Evolutionary conservation across 1,284 basidiomycete genomes (phyloP), one percentile per base, ranked within the genome.

Genomic region (Irpex sp.): DNA sequence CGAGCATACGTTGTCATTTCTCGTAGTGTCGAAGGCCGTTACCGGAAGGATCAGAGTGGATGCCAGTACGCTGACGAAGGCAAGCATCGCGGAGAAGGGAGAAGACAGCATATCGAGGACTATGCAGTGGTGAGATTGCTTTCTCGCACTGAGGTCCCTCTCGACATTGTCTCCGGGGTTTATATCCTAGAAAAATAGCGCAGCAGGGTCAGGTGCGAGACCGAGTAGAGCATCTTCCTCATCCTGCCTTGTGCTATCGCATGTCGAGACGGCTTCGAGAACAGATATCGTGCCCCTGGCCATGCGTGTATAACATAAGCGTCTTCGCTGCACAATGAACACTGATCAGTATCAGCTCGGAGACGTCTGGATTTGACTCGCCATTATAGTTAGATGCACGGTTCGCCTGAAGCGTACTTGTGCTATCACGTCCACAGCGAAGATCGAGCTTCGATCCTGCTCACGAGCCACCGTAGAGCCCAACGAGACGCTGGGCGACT

Each of bases 1-100:
- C 11, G 26, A n/a, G 47, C 71, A 39, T 62, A 74, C 72, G 47
- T 74, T 74, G 58, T 74, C 72, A 33, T 66, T 66, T n/a, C 68
- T 54, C 31, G 68, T 65, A 50, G 60, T 67, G 56, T 72, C 71
- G 58, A 70, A 74, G 19, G 67, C 70, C 8, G 59, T 26, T 17
- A 55, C 65, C 1, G 57, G 66, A 26, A 64, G 61, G 4, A 66
- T 57, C 3, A 61, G 57, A n/a, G 64, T 49, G 26, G 67, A 59
- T 3, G 68, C 57, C 31, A 63, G 56, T 6, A 62, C 60, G 54
- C 67, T 59, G 46, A 64, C 61, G 26, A 69, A 33, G 47, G 53
- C 53, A 15, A 56, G 8, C 6, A 65, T n/a, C 15, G 58, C 17
- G 36, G 53, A 54, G 31, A 62, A 56, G 36, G 39, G 58, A 54